Evolutionary conservation across 2,329 filamentous ascomycete species (phyloP).

Genomic region (Fusarium praegraminearum): DNA sequence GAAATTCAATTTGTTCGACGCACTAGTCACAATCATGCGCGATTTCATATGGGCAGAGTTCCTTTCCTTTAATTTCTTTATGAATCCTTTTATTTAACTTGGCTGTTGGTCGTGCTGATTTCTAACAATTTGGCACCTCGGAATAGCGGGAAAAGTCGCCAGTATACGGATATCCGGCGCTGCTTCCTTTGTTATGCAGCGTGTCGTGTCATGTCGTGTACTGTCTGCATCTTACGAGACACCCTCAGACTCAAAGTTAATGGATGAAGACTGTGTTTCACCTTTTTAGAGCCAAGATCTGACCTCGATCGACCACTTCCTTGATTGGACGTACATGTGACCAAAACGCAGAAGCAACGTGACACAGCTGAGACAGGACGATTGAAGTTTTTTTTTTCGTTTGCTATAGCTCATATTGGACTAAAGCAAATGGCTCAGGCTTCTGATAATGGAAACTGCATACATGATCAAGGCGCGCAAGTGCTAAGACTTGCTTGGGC

Average conservation of each 20-base stretch:
- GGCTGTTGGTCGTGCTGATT: not conserved
- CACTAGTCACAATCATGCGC: conserved; percentile 35
- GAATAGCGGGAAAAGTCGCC: conserved; percentile 7
- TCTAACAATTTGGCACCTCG: conserved; percentile 9
- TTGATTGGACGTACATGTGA: conserved; percentile 16
- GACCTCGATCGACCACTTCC: conserved; percentile 15
- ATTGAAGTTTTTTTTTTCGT: not conserved
- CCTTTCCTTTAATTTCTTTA: conserved; percentile 34
- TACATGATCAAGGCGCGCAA: not conserved
- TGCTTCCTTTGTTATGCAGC: not conserved
- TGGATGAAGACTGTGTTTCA: conserved; percentile 30
- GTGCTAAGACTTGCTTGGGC: conserved; percentile 5
- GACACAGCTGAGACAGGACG: not conserved
- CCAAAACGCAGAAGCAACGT: not conserved
- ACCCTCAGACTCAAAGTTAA: not conserved
- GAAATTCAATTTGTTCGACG: conserved; percentile 38
- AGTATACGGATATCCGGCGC: not conserved
- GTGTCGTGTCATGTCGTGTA: conserved; percentile 30
- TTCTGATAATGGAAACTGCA: not conserved
- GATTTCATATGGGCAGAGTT: conserved; percentile 16
- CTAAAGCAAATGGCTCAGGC: conserved; percentile 3
- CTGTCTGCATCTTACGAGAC: conserved; percentile 31
- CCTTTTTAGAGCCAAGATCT: conserved; percentile 33
- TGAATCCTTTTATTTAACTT: not conserved
- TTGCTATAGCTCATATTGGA: not conserved